phyloP scores from a whole-genome alignment of 2,329 filamentous ascomycete species.

The Fusarium bactridioides region DNA sequence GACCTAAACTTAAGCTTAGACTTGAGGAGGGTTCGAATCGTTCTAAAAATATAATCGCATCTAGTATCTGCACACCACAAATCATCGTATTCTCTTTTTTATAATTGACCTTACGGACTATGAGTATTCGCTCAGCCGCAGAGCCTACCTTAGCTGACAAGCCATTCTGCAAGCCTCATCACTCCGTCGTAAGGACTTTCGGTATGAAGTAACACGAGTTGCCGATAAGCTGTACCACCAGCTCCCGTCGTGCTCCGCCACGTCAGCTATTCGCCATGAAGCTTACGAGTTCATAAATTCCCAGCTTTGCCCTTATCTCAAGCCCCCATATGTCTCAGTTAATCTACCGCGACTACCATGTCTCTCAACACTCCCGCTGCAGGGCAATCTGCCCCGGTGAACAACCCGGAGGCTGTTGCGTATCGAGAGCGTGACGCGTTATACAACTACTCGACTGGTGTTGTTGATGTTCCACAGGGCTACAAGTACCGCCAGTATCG shows the following conservation, averaged over 20 bases:
- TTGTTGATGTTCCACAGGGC: conserved; percentile 14
- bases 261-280: neutral
- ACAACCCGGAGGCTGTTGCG: conserved; percentile 23
- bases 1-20: neutral
- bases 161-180: neutral
- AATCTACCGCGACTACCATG: neutral
- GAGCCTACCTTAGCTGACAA: neutral
- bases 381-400: conserved; percentile 27
- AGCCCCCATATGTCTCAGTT: neutral
- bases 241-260: neutral
- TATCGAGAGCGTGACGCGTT: neutral
- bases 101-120: neutral
- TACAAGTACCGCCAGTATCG: conserved; percentile 32
- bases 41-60: neutral
- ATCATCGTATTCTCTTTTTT: fast-evolving
- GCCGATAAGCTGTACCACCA: neutral
- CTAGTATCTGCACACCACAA: neutral
- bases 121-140: neutral
- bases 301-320: neutral
- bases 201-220: neutral
- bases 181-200: neutral
- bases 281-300: neutral
- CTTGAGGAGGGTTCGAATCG: fast-evolving
- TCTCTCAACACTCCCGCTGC: conserved; percentile 32
- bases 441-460: conserved; percentile 24